Base-by-base conservation (phyloP, 306 rosid genomes). In the Vigna nakashimae region DNA sequence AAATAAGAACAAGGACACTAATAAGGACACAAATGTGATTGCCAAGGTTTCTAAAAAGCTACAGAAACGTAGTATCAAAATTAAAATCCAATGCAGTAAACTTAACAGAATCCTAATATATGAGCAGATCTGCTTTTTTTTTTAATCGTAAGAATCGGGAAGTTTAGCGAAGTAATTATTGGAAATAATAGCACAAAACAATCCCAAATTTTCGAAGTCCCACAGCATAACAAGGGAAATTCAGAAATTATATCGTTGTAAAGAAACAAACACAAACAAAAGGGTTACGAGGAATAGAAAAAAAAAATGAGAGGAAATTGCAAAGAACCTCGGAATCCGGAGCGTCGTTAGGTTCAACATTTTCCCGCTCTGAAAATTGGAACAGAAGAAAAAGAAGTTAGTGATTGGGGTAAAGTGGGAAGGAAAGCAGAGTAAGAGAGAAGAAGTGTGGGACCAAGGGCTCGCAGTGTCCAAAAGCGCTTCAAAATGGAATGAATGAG, bases 401-500 rank as follows among this genome's bases (percentile, higher is more conserved):
- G 34, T 9, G 65, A 69, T 52, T 71, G 1, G 9, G 5, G 18
- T 7, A 45, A 32, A 16, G 1, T 9, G 32, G 22, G 15, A 42
- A 28, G 49, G 34, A n/a, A 4, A 42, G 1, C 18, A 13, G 13
- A 73, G 48, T 28, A 32, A 30, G 74, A 62, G 26, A 64, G 69
- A 45, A 20, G 43, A 58, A 42, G 42, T 16, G 4, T 36, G 71
- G 11, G 56, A 94, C 98, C 97, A 32, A 87, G 83, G 45, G 90
- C 87, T 86, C 88, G 86, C 80, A 80, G 76, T 77, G 80, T 82
- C 96, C 92, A 95, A 42, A 90, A 82, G 76, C 80, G 89, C 95
- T 90, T 94, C 90, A 95, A 84, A 83, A 95, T 83, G 71, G 89
- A 86, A 76, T 82, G 86, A 56, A 95, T 86, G 63, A 92, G 80